Conservation (phyloP, 2,329 filamentous ascomycete species). For the Xylaria hypoxylon region DNA sequence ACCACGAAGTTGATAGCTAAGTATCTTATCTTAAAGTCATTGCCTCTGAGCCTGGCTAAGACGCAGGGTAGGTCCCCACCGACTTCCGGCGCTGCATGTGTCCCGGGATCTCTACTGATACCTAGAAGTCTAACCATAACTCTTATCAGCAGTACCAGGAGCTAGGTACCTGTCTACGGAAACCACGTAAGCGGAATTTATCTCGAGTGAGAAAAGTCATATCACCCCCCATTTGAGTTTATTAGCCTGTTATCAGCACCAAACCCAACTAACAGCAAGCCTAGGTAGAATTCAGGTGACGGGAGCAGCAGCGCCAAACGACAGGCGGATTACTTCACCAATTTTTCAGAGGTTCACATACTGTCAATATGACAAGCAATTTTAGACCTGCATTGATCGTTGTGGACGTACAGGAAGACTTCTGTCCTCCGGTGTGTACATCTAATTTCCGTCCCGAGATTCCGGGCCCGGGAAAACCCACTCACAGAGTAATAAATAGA, state of each 20-base stretch:
- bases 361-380: slow-evolving; percentile 41
- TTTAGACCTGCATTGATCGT: slow-evolving; percentile 72
- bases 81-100: neutral
- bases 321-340: slow-evolving; percentile 1
- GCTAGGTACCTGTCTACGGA: neutral
- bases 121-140: neutral
- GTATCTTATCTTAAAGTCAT: neutral
- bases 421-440: slow-evolving; percentile 82
- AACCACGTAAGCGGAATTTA: neutral
- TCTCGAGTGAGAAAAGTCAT: neutral
- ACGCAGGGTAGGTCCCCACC: slow-evolving; percentile 1
- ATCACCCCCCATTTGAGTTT: slow-evolving; percentile 1
- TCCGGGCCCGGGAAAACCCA: slow-evolving; percentile 11
- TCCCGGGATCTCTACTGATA: neutral
- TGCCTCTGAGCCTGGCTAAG: neutral
- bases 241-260: slow-evolving; percentile 17
- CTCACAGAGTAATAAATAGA: slow-evolving; percentile 66
- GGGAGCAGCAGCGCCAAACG: neutral
- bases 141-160: neutral
- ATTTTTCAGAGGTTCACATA: neutral
- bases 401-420: slow-evolving; percentile 94
- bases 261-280: neutral
- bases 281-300: neutral
- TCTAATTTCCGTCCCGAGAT: slow-evolving; percentile 4
- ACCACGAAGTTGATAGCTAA: neutral